These are phyloP conservation scores for Pelargonium fulgidum DNA, from an alignment of 441 rosid genomes.

Conservation along the genomic window DNA sequence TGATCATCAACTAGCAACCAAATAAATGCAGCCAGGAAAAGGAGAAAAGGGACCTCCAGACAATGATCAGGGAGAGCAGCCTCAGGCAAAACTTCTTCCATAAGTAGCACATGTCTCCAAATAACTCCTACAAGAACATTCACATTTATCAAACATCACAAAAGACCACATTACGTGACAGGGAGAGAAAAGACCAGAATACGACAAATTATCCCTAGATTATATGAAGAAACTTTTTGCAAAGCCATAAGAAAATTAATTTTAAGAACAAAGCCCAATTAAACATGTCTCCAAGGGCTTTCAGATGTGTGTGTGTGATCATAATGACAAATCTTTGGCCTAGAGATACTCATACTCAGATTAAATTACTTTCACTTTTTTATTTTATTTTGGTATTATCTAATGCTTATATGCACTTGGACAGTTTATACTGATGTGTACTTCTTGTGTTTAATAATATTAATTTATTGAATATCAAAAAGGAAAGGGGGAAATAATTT, in stretches of 20 bases:
- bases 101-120: conserved; percentile 78
- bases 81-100: conserved; percentile 77
- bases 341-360: conserved; percentile 1
- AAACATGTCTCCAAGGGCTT: not conserved
- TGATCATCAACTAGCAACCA: not conserved
- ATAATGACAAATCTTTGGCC: conserved; percentile 1
- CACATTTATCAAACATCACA: conserved; percentile 24
- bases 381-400: not conserved
- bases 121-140: conserved; percentile 50
- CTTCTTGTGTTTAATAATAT: not conserved
- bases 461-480: not conserved
- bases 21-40: conserved; percentile 1
- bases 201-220: not conserved
- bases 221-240: not conserved
- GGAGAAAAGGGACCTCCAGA: conserved; percentile 44
- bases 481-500: not conserved
- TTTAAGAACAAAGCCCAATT: not conserved
- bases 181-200: conserved; percentile 13
- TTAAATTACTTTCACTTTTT: not conserved
- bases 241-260: conserved; percentile 7
- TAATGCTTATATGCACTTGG: not conserved
- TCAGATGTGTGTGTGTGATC: not conserved
- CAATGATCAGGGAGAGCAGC: conserved; percentile 68
- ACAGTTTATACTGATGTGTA: not conserved
- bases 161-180: conserved; percentile 9